Evolutionary conservation across 495 filamentous ascomycete genomes (phyloP), one percentile per base, ranked within the genome.

Genomic region (Amniculicola lignicola): DNA sequence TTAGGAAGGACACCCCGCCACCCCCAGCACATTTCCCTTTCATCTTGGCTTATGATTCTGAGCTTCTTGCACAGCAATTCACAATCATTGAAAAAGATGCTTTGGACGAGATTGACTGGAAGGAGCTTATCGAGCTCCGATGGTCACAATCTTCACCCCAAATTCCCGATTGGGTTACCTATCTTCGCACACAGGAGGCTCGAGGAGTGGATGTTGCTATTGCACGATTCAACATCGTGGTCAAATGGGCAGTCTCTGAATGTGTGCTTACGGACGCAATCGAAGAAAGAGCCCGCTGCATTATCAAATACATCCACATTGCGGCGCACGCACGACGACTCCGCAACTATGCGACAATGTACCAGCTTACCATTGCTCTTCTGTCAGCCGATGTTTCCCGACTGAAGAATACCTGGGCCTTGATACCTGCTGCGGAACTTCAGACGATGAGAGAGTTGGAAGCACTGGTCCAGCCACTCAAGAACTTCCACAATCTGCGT

Each of bases 31-130:
- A 99, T 74, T 71, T 97, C 14, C 92, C 94, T 1, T 99, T 97
- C 66, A 81, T 95, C 37, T 81, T 97, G 15, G 87, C 90, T 0
- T 95, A 93, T 59, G 89, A 94, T 68, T 93, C 91, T 10, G 86
- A 90, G 47, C 74, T 87, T 18, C 77, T 99, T 33, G 93, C 94
- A 5, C 87, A 97, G 69, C 94, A 97, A 69, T 85, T 97, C 62
- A 96, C 91, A 0, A 74, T 99, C 36, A 88, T 99, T 48, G 94
- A 99, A 69, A 94, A 94, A 73, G 91, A 95, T 64, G 94, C 94
- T 0, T 72, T 99, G 40, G 90, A 90, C 60, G 94, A 97, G 64
- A 86, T 99, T 46, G 91, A 96, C 71, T 99, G 94, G 94, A 90
- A 86, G 66, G 94, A 99, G 65, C 76, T 99, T 40, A 90, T 99